Evolutionary conservation across 108 stramenopile genomes (phyloP).

Genomic region (Cylindrotheca closterium): DNA sequence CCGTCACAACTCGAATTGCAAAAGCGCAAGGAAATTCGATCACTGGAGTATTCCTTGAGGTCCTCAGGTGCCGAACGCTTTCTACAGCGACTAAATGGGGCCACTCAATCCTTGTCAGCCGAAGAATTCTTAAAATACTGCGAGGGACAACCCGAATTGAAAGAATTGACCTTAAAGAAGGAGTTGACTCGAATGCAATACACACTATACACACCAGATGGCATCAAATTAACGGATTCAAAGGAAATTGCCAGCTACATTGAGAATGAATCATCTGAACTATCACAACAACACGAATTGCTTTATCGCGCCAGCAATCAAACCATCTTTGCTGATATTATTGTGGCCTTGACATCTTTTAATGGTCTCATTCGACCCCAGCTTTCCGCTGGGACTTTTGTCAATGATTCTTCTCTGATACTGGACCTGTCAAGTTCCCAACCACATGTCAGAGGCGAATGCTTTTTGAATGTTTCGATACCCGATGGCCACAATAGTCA

Average conservation of each 20-base stretch:
- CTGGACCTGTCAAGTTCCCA: background rate
- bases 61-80: background rate
- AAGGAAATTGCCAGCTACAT: slow-evolving; percentile 13
- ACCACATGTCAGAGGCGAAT: slow-evolving; percentile 15
- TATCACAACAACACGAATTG: slow-evolving; percentile 20
- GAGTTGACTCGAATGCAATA: slow-evolving; percentile 76
- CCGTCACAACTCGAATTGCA: too few relatives aligned
- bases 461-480: slow-evolving; percentile 8
- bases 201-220: slow-evolving; percentile 31
- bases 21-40: too few relatives aligned
- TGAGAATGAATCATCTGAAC: slow-evolving; percentile 18
- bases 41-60: background rate
- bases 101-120: slow-evolving; percentile 1
- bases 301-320: slow-evolving; percentile 67
- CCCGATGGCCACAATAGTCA: slow-evolving; percentile 5
- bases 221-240: slow-evolving; percentile 8
- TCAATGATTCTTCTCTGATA: slow-evolving; percentile 25
- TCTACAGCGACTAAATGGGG: slow-evolving; percentile 5
- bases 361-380: slow-evolving; percentile 32
- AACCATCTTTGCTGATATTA: slow-evolving; percentile 69
- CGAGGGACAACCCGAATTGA: slow-evolving; percentile 50
- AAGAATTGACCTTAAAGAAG: slow-evolving; percentile 62
- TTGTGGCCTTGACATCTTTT: slow-evolving; percentile 45
- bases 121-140: slow-evolving; percentile 63
- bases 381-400: slow-evolving; percentile 38